Percentiles rank a stretch among this genome's conserved stretches.
These are phyloP conservation scores for Globisporangium spinosum DNA, from an alignment of 352 stramenopile species.

Conservation along the genomic window DNA sequence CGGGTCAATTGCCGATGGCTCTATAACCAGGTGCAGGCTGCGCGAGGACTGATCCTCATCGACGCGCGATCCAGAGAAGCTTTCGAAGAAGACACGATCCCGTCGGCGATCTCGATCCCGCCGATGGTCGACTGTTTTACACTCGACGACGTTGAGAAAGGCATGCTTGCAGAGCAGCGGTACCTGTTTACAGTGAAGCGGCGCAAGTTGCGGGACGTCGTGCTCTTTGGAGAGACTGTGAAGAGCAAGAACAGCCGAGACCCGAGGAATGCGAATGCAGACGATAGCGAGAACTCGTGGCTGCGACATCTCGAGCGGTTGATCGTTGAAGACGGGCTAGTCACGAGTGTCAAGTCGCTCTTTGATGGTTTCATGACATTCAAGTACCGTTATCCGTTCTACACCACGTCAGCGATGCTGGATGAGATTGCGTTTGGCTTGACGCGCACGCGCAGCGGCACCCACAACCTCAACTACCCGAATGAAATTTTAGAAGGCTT, in stretches of 20 bases:
- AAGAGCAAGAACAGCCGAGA: slow-evolving; percentile 27
- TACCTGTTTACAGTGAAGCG: slow-evolving; percentile 73
- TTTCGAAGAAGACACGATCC: slow-evolving; percentile 76
- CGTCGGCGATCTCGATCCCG: slow-evolving; percentile 68
- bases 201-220: slow-evolving; percentile 73
- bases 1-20: slow-evolving; percentile 80
- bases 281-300: slow-evolving; percentile 34
- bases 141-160: slow-evolving; percentile 53
- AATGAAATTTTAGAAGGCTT: slow-evolving; percentile 88
- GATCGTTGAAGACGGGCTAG: slow-evolving; percentile 70
- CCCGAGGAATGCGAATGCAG: slow-evolving; percentile 3
- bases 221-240: slow-evolving; percentile 73
- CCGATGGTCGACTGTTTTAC: slow-evolving; percentile 36
- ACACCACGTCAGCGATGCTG: slow-evolving; percentile 64
- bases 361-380: slow-evolving; percentile 83
- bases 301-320: slow-evolving; percentile 54
- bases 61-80: slow-evolving; percentile 47
- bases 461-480: slow-evolving; percentile 85
- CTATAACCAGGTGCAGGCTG: slow-evolving; percentile 81
- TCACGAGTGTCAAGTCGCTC: slow-evolving; percentile 72
- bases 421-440: slow-evolving; percentile 56
- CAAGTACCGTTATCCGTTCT: slow-evolving; percentile 84
- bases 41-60: slow-evolving; percentile 72
- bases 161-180: slow-evolving; percentile 59
- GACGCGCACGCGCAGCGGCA: slow-evolving; percentile 75